Evolutionary conservation across 371 early-diverging fungal species (phyloP), one percentile per base, ranked within the genome.

Genomic region (Mucor plumbeus): DNA sequence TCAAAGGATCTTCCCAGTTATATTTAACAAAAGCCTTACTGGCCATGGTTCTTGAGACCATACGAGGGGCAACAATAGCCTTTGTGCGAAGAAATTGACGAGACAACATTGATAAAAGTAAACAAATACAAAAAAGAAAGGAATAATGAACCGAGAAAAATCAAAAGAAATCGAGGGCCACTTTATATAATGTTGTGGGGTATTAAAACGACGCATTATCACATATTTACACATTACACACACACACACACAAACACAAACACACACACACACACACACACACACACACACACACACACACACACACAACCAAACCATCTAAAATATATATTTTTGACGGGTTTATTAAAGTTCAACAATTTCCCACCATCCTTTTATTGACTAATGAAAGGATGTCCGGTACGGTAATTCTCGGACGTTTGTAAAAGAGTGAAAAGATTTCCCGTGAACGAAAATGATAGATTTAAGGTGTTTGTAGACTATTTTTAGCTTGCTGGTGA

Each of bases 1-100:
- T 90, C 59, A 98, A 79, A 5, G 97, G 92, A 71, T 98, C 99
- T 61, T 88, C 84, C 96, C 96, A 96, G 86, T 96, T 91, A 85
- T 96, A 98, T 77, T 92, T 92, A 58, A 88, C 91, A 71, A 90
- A 85, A 8, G 85, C 76, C 60, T 86, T 80, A 9, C 81, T 81
- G 15, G 85, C 84, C 72, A 87, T 75, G 64, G 82, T 73, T 69
- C 68, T 64, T n/a, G 63, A 41, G 2, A 39, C 21, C 17, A 71
- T 47, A 36, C 58, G 63, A 43, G 71, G 54, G 17, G 56, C 43
- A 33, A 59, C 40, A 21, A 65, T 10, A 13, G 63, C 31, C 8
- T 56, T 56, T 61, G 57, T 26, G 40, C 65, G 62, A 55, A 65
- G 39, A 33, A 70, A 36, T 56, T 57, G 67, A 67, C 67, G 71